Percentiles rank a stretch among this genome's conserved stretches.
Conservation (phyloP, 2,329 filamentous ascomycete genomes). For the Fusarium paranaense region DNA sequence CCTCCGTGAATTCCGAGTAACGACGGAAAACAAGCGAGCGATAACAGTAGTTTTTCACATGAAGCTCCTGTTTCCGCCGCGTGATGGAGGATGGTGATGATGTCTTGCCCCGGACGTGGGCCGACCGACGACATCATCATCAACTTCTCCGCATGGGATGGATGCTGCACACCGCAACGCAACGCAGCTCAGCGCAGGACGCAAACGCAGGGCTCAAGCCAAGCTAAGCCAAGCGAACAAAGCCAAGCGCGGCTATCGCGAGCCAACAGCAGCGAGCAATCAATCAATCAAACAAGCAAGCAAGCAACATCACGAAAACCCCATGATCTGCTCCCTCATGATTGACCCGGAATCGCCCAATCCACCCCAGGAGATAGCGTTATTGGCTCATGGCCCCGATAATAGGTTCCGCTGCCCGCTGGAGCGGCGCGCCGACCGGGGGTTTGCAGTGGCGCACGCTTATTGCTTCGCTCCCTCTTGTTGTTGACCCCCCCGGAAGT, state of each 20-base stretch:
- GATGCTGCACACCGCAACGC: conserved; percentile 33
- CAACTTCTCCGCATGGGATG: conserved; percentile 17
- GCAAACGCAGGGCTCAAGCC: conserved; percentile 16
- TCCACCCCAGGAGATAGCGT: conserved; percentile 11
- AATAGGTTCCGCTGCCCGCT: neutral
- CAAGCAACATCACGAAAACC: neutral
- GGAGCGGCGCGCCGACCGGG: conserved; percentile 8
- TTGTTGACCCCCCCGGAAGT: conserved; percentile 5
- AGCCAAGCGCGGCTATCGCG: conserved; percentile 30
- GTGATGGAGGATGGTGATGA: neutral
- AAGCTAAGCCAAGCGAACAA: conserved; percentile 20
- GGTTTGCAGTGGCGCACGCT: conserved; percentile 28
- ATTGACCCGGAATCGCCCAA: conserved; percentile 4
- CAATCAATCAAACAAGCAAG: neutral
- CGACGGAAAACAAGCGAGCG: neutral
- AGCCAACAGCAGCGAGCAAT: conserved; percentile 15
- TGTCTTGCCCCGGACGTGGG: conserved; percentile 21
- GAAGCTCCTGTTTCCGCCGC: neutral
- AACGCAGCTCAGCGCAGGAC: neutral
- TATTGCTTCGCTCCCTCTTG: neutral
- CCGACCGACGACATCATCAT: conserved; percentile 25
- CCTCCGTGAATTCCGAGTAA: conserved; percentile 2
- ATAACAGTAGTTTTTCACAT: neutral
- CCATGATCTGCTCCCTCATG: conserved; percentile 19
- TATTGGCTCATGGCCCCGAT: conserved; percentile 1